These are phyloP conservation scores for Coniochaeta ligniaria DNA, from an alignment of 2,329 filamentous ascomycete genomes.

Conservation along the genomic window DNA sequence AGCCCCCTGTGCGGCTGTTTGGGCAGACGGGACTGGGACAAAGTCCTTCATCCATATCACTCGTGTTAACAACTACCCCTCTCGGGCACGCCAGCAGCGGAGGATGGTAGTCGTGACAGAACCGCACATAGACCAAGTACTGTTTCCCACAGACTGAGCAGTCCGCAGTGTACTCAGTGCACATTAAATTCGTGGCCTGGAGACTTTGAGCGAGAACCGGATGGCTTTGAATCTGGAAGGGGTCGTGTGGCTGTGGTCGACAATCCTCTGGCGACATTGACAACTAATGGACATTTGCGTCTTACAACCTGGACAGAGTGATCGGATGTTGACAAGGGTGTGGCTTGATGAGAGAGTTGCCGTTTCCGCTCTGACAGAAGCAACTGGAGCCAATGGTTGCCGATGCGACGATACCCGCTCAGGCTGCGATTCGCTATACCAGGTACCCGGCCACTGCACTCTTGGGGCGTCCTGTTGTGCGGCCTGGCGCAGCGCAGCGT, in stretches of 20 bases:
- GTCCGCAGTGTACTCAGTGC: conserved; percentile 47
- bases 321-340: background rate
- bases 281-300: background rate
- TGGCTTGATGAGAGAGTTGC: background rate
- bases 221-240: background rate
- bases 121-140: conserved; percentile 51
- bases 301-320: background rate
- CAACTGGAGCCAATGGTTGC: background rate
- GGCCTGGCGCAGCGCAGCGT: background rate
- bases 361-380: background rate
- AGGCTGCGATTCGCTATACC: background rate
- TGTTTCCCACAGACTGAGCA: conserved; percentile 54
- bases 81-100: conserved; percentile 39
- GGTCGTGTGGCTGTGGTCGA: background rate
- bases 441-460: background rate
- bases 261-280: background rate
- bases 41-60: conserved; percentile 43
- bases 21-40: conserved; percentile 55
- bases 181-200: conserved; percentile 40
- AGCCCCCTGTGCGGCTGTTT: conserved; percentile 49
- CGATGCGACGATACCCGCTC: background rate
- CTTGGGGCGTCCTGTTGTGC: background rate
- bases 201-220: background rate
- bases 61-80: conserved; percentile 28
- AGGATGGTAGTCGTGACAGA: conserved; percentile 44